Percentiles rank a stretch among this genome's conserved stretches.
Conservation (phyloP, 2,329 filamentous ascomycete genomes). For the Alternaria rosae region DNA sequence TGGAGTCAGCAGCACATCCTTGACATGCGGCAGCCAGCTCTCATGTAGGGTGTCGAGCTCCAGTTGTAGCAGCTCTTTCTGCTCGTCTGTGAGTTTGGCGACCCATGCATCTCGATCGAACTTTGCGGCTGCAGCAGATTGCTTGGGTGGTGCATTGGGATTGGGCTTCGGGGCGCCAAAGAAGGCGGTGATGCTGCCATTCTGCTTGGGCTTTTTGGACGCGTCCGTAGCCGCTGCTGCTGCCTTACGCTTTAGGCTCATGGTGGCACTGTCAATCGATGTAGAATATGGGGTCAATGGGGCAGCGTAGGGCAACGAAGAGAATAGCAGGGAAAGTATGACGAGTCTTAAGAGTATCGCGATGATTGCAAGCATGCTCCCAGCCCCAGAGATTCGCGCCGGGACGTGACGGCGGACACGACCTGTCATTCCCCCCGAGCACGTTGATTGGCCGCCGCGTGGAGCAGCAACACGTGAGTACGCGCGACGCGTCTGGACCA, state of each 20-base stretch:
- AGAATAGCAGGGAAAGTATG: background rate
- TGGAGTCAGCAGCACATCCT: slow-evolving; percentile 79
- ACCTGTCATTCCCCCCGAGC: slow-evolving; percentile 4
- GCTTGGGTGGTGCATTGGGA: slow-evolving; percentile 26
- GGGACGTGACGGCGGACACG: slow-evolving; percentile 21
- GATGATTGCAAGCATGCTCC: slow-evolving; percentile 10
- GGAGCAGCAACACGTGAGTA: slow-evolving; percentile 8
- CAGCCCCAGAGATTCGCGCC: slow-evolving; percentile 21
- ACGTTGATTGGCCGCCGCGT: slow-evolving; percentile 22
- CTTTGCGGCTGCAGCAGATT: slow-evolving; percentile 42
- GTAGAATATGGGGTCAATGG: background rate
- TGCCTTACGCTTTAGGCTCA: slow-evolving; percentile 62
- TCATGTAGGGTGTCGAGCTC: slow-evolving; percentile 93
- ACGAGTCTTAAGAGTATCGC: background rate
- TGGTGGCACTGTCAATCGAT: slow-evolving; percentile 34
- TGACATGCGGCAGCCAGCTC: slow-evolving; percentile 88
- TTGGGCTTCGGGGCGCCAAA: slow-evolving; percentile 70
- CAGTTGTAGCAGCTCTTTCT: slow-evolving; percentile 80
- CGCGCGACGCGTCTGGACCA: slow-evolving; percentile 22
- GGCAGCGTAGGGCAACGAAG: background rate
- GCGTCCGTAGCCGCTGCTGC: slow-evolving; percentile 54
- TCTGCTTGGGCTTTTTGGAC: slow-evolving; percentile 62
- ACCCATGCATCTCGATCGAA: slow-evolving; percentile 95
- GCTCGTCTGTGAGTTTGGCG: slow-evolving; percentile 78
- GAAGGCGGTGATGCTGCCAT: slow-evolving; percentile 87